Evolutionary conservation across 805 yeast species (phyloP), one percentile per base, ranked within the genome.

Genomic region (Candida methanosorbosa): DNA sequence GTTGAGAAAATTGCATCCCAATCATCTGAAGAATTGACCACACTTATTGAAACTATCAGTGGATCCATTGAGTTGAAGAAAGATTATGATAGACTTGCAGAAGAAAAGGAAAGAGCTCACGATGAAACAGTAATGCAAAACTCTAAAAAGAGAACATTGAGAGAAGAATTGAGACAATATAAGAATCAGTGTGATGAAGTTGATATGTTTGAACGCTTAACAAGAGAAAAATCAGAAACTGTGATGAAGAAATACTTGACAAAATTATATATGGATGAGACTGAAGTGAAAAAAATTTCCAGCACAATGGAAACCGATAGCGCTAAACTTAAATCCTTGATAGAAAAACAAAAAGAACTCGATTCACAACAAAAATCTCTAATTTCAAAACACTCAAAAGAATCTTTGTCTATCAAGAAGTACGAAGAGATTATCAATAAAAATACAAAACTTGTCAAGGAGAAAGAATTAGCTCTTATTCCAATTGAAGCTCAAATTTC

Each of bases 1-100:
- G 94, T 92, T 33, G 97, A 90, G 54, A 81, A 78, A 46, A 78
- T 92, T 27, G 97, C 97, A 0, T 70, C 94, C 0, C 94, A 88
- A 53, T 75, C 90, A 0, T 75, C 97, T 0, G 56, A 58, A 18
- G 94, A 86, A 26, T 65, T 92, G 39, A 75, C 94, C 2, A 67
- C 62, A 29, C 57, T 88, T 40, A 63, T 92, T 36, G 98, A 92
- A 57, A 75, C 75, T 13, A 76, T 92, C 19, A 81, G 94, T 40
- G 95, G 96, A 0, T 83, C 95, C 0, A 57, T 64, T 7, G 92
- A 83, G 27, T 71, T 54, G 44, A 70, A 73, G 30, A 63, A 61
- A 20, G 85, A 85, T 38, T 90, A 82, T 52, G 90, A 81, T 9
- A 39, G 44, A 13, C 57, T 85, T 33, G 68, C 71, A 43, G 81